phyloP scores from a whole-genome alignment of 805 yeast species.

The Maudiozyma turicensis region DNA sequence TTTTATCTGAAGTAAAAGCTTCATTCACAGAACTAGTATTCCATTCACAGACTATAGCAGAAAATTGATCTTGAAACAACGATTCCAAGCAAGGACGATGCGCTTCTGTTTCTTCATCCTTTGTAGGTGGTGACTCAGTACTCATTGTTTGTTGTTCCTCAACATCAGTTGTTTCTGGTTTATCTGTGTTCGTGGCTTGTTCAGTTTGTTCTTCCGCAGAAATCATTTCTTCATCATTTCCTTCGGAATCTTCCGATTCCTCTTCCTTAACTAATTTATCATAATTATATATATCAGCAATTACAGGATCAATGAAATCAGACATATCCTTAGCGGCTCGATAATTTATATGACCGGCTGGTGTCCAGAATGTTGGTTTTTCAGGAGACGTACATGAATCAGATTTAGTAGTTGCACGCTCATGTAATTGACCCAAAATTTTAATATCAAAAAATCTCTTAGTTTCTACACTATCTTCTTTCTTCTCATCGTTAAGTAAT shows the following conservation, averaged over 20 bases:
- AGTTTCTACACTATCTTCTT: not conserved
- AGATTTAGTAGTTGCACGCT: not conserved
- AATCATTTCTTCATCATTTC: not conserved
- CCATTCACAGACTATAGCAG: constrained; percentile 63
- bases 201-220: not conserved
- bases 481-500: constrained; percentile 1
- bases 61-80: constrained; percentile 7
- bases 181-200: not conserved
- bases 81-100: not conserved
- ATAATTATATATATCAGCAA: constrained; percentile 21
- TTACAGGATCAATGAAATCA: constrained; percentile 9
- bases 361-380: constrained; percentile 16
- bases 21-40: constrained; percentile 35
- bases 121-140: not conserved
- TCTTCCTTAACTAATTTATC: not conserved
- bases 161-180: not conserved
- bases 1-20: constrained; percentile 45
- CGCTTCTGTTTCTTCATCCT: not conserved
- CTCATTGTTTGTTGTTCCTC: not conserved
- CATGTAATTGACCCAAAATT: constrained; percentile 3
- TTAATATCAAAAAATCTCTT: constrained; percentile 14
- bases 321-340: constrained; percentile 11
- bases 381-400: not conserved
- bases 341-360: constrained; percentile 13
- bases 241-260: not conserved